Percentiles rank a stretch among this genome's conserved stretches.
phyloP scores from a whole-genome alignment of 495 filamentous ascomycete genomes.

The Staphylotrichum longicolle region DNA sequence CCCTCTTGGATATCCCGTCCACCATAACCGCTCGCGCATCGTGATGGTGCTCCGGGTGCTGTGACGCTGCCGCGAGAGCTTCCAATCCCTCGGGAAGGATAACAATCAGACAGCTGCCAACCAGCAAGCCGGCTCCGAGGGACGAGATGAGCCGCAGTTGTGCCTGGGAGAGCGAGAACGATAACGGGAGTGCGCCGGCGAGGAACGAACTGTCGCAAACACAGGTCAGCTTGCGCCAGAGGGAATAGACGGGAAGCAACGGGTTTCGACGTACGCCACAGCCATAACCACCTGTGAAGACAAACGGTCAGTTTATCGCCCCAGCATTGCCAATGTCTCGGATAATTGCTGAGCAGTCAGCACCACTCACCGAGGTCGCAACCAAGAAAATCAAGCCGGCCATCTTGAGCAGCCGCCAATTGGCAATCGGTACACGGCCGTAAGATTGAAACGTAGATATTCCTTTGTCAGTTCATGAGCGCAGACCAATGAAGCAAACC shows the following conservation, averaged over 20 bases:
- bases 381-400: constrained; percentile 21
- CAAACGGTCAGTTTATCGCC: constrained; percentile 24
- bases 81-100: constrained; percentile 98
- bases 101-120: constrained; percentile 91
- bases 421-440: neutral
- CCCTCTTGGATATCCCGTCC: constrained; percentile 6
- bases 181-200: constrained; percentile 88
- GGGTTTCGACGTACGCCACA: constrained; percentile 65
- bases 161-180: constrained; percentile 82
- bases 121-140: constrained; percentile 89
- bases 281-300: constrained; percentile 74
- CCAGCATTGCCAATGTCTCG: neutral
- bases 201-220: constrained; percentile 74
- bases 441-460: neutral
- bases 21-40: neutral
- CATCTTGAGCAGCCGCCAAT: constrained; percentile 10
- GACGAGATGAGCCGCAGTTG: constrained; percentile 87
- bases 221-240: constrained; percentile 28
- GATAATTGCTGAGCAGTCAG: neutral
- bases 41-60: constrained; percentile 38
- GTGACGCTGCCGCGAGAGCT: constrained; percentile 70
- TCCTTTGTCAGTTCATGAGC: constrained; percentile 14
- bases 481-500: neutral
- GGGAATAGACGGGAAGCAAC: constrained; percentile 8
- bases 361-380: constrained; percentile 25